Evolutionary conservation across 2,329 filamentous ascomycete species (phyloP), one percentile per base, ranked within the genome.

Genomic region (Blastomyces emzantsi): DNA sequence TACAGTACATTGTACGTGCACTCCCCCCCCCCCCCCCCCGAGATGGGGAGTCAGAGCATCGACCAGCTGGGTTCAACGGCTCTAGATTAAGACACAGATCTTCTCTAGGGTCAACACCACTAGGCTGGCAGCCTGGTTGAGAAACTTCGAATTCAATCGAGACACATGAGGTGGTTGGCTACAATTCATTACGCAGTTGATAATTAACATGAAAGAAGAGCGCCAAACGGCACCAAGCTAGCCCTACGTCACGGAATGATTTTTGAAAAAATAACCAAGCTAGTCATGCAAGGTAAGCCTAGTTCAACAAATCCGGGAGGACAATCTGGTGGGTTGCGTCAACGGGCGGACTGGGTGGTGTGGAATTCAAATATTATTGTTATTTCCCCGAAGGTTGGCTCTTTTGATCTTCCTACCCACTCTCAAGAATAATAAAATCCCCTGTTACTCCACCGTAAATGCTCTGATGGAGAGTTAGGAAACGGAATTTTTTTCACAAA

Each of bases 261-360:
- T 30, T 30, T 30, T 17, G 9, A 28, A 52, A 28, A 52, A 33
- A n/a, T 19, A 15, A 52, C 49, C 6, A 43, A 6, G 43, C 58
- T 60, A 60, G 58, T 60, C 19, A 28, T 30, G 43, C 41, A 36
- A 49, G 9, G 58, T 60, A 60, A 47, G 58, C 58, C 58, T 33
- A 28, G 58, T 51, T 39, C 7, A 60, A 60, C 17, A 39, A 60
- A 51, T 30, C 19, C 22, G 9, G n/a, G 55, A 43, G 56, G 22
- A 43, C 39, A 45, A 59, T 59, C 22, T 13, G 25, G 56, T 47
- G 22, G 39, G 33, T 30, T 28, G 39, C 56, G 22, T 59, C 56
- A 59, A 59, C 41, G 39, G 33, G 17, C 25, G 17, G 25, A 54
- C 17, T 36, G 28, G 4, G 11, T 17, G 55, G 6, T 6, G 22